Conservation (phyloP, 164 flowering plant species). For the Kalanchoe fedtschenkoi region DNA sequence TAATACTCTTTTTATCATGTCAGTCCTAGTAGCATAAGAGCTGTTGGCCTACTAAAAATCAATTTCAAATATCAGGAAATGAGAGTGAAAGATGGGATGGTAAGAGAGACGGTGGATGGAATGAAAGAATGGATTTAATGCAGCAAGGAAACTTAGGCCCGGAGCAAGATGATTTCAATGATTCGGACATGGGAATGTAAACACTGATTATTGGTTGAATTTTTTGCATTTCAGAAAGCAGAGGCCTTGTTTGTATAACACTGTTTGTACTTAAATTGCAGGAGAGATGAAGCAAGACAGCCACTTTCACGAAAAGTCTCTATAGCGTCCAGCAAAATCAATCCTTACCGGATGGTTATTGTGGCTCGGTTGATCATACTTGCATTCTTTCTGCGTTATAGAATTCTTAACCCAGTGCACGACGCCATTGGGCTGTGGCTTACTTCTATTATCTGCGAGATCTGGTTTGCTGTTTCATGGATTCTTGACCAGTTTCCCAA, state of each 20-base stretch:
- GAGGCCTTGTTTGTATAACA: not conserved
- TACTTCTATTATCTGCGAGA: constrained; percentile 80
- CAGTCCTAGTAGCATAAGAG: not conserved
- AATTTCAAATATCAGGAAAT: not conserved
- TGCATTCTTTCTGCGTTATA: constrained; percentile 71
- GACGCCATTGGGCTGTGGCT: constrained; percentile 95
- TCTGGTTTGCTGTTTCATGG: constrained; percentile 97
- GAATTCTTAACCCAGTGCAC: constrained; percentile 76
- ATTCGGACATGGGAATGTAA: constrained; percentile 70
- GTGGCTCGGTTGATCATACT: constrained; percentile 65
- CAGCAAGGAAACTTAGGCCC: constrained; percentile 73
- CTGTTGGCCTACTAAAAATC: not conserved
- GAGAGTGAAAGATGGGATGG: constrained; percentile 87
- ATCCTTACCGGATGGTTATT: constrained; percentile 88
- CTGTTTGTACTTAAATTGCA: constrained; percentile 18
- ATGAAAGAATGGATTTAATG: constrained; percentile 63
- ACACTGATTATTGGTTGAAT: constrained; percentile 5
- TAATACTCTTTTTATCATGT: not conserved
- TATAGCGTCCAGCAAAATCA: constrained; percentile 85
- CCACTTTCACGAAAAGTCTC: constrained; percentile 92
- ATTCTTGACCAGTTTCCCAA: constrained; percentile 98
- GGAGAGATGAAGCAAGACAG: constrained; percentile 90
- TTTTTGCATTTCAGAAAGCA: not conserved
- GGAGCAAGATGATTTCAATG: constrained; percentile 45
- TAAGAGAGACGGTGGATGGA: constrained; percentile 78